phyloP scores from a whole-genome alignment of 176 grass and related monocot genomes.

The Triticum dicoccoides region DNA sequence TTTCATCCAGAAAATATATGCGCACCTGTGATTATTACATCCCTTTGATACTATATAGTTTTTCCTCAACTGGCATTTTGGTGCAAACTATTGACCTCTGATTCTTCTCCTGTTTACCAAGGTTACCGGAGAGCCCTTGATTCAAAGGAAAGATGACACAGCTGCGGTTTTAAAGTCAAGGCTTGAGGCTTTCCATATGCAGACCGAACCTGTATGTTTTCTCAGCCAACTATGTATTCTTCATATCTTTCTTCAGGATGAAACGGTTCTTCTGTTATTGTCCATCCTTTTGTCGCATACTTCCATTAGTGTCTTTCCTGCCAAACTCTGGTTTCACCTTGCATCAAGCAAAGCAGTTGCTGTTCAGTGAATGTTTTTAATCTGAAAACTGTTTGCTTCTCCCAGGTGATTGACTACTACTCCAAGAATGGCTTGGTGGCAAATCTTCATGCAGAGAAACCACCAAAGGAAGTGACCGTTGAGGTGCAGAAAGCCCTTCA shows the following conservation, averaged over 20 bases:
- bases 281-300: not conserved
- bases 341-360: not conserved
- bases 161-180: constrained; percentile 89
- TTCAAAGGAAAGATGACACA: constrained; percentile 98
- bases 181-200: constrained; percentile 95
- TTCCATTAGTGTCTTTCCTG: not conserved
- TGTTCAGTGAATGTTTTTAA: not conserved
- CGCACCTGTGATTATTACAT: not conserved
- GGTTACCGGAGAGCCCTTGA: constrained; percentile 91
- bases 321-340: not conserved
- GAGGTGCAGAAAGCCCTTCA: constrained; percentile 81
- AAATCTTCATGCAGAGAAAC: constrained; percentile 76
- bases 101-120: constrained; percentile 27
- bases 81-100: not conserved
- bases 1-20: not conserved
- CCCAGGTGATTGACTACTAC: constrained; percentile 90
- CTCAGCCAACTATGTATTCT: not conserved
- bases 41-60: not conserved
- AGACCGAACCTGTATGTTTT: constrained; percentile 87
- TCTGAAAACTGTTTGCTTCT: constrained; percentile 11
- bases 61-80: not conserved
- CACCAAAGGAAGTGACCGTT: constrained; percentile 65
- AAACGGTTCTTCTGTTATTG: not conserved
- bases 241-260: not conserved
- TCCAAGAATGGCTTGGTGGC: constrained; percentile 71